These are phyloP conservation scores for Mucor circinelloides DNA, from an alignment of 371 early-diverging fungal genomes.

Conservation along the genomic window DNA sequence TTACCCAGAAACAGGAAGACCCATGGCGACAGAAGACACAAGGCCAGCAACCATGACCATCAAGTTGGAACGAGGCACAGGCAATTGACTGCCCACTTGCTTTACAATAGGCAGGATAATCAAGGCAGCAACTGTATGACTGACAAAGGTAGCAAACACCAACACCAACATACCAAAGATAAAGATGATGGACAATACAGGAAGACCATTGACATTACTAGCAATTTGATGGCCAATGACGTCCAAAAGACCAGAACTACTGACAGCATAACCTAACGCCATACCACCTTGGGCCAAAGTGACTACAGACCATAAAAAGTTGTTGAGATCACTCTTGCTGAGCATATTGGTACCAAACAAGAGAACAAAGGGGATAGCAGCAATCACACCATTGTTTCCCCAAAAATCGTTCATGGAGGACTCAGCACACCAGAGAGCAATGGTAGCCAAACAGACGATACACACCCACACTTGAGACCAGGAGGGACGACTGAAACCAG, in stretches of 20 bases:
- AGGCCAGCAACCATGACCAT: slow-evolving; percentile 80
- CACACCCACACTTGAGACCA: slow-evolving; percentile 61
- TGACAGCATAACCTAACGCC: slow-evolving; percentile 89
- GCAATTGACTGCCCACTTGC: slow-evolving; percentile 72
- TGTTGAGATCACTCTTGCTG: slow-evolving; percentile 94
- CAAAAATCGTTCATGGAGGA: slow-evolving; percentile 66
- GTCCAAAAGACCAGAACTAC: slow-evolving; percentile 78
- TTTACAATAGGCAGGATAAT: slow-evolving; percentile 84
- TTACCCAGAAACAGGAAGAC: slow-evolving; percentile 89
- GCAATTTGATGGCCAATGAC: slow-evolving; percentile 65
- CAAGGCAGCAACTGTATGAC: slow-evolving; percentile 92
- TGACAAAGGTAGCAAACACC: slow-evolving; percentile 89
- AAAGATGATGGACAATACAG: slow-evolving; percentile 61
- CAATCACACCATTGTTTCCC: slow-evolving; percentile 94
- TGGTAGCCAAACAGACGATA: slow-evolving; percentile 64
- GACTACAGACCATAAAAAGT: slow-evolving; percentile 91
- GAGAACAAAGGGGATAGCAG: slow-evolving; percentile 88
- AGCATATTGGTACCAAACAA: slow-evolving; percentile 90
- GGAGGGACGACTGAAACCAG: slow-evolving; percentile 32
- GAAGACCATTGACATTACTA: slow-evolving; percentile 62
- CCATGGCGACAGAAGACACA: slow-evolving; percentile 54
- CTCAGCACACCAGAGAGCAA: slow-evolving; percentile 90
- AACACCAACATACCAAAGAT: slow-evolving; percentile 70
- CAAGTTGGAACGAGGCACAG: slow-evolving; percentile 82
- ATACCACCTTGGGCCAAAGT: slow-evolving; percentile 95